Conservation (phyloP, 495 filamentous ascomycete species). For the Parachaetomium inaequale region DNA sequence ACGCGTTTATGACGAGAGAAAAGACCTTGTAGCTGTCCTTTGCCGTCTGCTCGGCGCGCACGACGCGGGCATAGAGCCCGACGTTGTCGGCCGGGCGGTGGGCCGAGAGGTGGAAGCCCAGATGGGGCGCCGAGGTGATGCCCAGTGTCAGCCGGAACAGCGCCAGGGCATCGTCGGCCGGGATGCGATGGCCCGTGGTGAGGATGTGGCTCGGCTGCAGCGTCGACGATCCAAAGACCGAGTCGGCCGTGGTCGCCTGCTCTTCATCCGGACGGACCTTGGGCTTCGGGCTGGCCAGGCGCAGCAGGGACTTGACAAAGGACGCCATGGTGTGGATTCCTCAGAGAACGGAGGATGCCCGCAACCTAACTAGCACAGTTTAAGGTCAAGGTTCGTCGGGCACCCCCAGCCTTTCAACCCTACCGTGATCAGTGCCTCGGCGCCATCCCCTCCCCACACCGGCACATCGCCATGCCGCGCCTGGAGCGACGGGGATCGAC, state of each 20-base stretch:
- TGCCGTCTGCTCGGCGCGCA: constrained; percentile 4
- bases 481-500: background rate
- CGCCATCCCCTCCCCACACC: background rate
- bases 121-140: background rate
- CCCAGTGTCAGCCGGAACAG: constrained; percentile 8
- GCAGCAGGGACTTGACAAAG: background rate
- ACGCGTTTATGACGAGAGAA: constrained; percentile 1
- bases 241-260: background rate
- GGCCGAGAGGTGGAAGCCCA: background rate
- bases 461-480: background rate
- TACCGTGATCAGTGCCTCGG: background rate
- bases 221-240: background rate
- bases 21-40: constrained; percentile 10
- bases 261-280: background rate
- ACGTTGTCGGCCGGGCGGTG: constrained; percentile 5
- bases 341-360: background rate
- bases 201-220: constrained; percentile 1
- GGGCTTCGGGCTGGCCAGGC: background rate
- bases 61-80: constrained; percentile 6
- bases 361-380: background rate
- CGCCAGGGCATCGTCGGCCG: background rate
- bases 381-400: background rate
- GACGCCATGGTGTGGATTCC: background rate
- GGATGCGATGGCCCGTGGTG: background rate
- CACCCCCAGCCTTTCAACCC: background rate